A percentile compares a stretch with the other conserved stretches of the same genome.
These are phyloP conservation scores for Solanum dulcamara DNA, from an alignment of 257 asterid species.

Conservation along the genomic window DNA sequence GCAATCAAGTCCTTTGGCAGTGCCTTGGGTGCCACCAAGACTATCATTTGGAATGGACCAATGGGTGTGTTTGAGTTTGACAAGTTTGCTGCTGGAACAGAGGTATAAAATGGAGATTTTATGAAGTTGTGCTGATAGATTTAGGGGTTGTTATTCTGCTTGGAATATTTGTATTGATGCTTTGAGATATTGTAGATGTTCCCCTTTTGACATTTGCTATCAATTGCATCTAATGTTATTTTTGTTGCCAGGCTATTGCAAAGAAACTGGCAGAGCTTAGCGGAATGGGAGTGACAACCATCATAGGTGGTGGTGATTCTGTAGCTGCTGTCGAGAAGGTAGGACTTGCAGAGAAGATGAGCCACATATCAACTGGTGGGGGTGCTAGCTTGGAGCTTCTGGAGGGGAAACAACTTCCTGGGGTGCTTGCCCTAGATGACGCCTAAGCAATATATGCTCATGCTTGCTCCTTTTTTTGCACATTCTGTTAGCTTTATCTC, in stretches of 20 bases:
- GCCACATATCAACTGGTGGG: slow-evolving; percentile 93
- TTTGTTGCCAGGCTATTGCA: slow-evolving; percentile 44
- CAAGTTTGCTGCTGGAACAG: slow-evolving; percentile 83
- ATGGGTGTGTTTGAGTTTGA: slow-evolving; percentile 91
- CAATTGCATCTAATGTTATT: background rate
- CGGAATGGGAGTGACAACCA: slow-evolving; percentile 87
- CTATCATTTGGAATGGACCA: slow-evolving; percentile 80
- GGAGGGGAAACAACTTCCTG: slow-evolving; percentile 79
- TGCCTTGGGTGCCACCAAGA: slow-evolving; percentile 55
- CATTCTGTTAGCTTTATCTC: background rate
- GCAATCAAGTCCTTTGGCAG: slow-evolving; percentile 53
- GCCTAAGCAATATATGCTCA: slow-evolving; percentile 24
- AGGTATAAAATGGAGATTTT: slow-evolving; percentile 24
- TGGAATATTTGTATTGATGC: background rate
- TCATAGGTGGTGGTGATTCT: slow-evolving; percentile 87
- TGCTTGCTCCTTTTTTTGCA: background rate
- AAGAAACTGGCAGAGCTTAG: slow-evolving; percentile 76
- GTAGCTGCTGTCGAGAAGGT: slow-evolving; percentile 96
- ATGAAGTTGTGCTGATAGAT: background rate
- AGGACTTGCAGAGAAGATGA: slow-evolving; percentile 88
- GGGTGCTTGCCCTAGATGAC: slow-evolving; percentile 69
- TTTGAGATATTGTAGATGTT: background rate
- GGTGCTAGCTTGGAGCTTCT: slow-evolving; percentile 96
- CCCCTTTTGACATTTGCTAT: background rate
- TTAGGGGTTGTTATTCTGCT: background rate